phyloP scores from a whole-genome alignment of 2,329 filamentous ascomycete species.

The Penicillium sumatraense region DNA sequence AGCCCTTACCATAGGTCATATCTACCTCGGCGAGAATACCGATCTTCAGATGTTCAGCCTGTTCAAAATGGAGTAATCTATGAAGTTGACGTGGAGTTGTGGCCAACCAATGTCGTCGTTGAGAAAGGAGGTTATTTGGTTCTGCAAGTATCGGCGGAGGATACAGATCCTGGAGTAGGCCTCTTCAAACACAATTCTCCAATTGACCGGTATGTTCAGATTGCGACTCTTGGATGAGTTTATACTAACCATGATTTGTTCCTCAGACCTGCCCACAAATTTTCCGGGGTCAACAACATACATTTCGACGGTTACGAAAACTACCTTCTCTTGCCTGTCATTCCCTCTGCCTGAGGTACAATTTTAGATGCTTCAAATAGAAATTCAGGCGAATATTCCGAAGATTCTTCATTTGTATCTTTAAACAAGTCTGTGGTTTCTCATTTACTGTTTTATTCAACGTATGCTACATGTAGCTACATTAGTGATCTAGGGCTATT shows the following conservation, averaged over 20 bases:
- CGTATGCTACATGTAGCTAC: too few relatives aligned
- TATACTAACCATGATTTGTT: background rate
- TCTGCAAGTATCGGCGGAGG: conserved; percentile 3
- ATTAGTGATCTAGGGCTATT: too few relatives aligned
- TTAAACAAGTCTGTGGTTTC: too few relatives aligned
- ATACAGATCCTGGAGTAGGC: background rate
- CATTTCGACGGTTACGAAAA: background rate
- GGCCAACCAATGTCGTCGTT: conserved; percentile 36
- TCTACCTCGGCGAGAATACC: conserved; percentile 51
- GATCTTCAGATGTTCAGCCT: conserved; percentile 44
- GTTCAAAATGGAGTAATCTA: conserved; percentile 53
- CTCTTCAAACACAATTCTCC: conserved; percentile 5
- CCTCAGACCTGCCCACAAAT: background rate
- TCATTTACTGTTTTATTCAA: too few relatives aligned
- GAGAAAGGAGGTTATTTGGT: conserved; percentile 20
- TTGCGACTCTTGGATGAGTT: too few relatives aligned
- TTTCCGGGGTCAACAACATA: background rate
- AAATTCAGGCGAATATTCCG: too few relatives aligned
- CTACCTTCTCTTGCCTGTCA: background rate
- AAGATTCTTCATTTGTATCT: too few relatives aligned
- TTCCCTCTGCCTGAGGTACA: background rate
- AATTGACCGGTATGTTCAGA: conserved; percentile 4
- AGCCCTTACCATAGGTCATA: conserved; percentile 50
- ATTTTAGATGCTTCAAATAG: too few relatives aligned
- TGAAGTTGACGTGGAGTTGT: conserved; percentile 48